Evolutionary conservation across 2,329 filamentous ascomycete species (phyloP), one percentile per base, ranked within the genome.

Genomic region (Fonsecaea multimorphosa): DNA sequence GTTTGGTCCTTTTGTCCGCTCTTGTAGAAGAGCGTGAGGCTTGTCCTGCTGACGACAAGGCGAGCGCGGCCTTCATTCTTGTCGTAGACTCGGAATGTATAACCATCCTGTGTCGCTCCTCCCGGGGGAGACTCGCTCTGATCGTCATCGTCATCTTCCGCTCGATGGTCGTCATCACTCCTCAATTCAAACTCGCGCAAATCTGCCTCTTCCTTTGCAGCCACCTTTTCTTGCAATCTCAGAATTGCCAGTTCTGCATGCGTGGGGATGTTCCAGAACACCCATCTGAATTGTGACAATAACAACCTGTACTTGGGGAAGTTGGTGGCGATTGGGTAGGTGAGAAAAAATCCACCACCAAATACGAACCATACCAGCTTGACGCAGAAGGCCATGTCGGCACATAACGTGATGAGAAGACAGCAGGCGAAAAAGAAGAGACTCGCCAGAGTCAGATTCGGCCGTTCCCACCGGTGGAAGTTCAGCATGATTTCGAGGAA

Each of bases 241-340:
- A 66, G 31, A 27, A 72, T 63, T 2, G 65, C 65, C 58, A 69
- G 36, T 24, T 70, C 68, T 3, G 70, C 73, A 61, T 79, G 71
- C 4, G 76, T 78, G 2, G 78, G 78, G 31, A 79, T 76, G 53
- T 76, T 76, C 78, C 77, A 79, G 49, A 78, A 75, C 3, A 75
- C 68, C 74, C 76, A 79, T 53, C 74, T 73, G 27, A 78, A 68
- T 1, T 75, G 74, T 44, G 74, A 75, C 29, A 78, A 73, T 2
- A 78, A 65, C 55, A 75, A 73, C 31, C 78, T 69, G 65, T 78
- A 79, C 53, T 74, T 73, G 1, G 78, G 78, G 61, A 76, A 75
- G 31, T 66, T 66, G 63, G 76, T 75, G 1, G 75, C 67, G 55
- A 79, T 71, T 4, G 76, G 77, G 66, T 75, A 75, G 16, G 73